Evolutionary conservation across 164 flowering plant genomes (phyloP), one percentile per base, ranked within the genome.

Genomic region (Akebia trifoliata): DNA sequence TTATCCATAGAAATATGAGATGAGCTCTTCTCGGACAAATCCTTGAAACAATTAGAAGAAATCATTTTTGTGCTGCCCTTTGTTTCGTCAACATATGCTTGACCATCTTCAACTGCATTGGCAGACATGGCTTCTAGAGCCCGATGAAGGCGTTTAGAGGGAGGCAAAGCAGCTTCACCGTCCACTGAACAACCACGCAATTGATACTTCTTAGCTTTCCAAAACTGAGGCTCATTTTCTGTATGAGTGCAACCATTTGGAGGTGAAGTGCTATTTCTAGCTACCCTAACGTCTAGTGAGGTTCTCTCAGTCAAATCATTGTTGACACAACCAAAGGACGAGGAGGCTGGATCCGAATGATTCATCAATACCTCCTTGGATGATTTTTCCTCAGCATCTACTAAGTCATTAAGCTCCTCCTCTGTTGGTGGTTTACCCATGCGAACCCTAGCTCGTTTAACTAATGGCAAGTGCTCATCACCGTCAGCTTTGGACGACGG

Each of bases 61-160:
- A 54, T 37, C 2, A 26, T 38, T 39, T 67, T 60, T 20, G 46
- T 29, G 12, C 60, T 15, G 8, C 57, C 46, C 17, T 65, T 66
- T 20, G 21, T 63, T 40, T 73, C n/a, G n/a, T n/a, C 77, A 62
- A 18, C 47, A 61, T 53, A 44, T 32, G 63, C 35, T 66, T 74
- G 69, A 63, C 53, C 71, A 67, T 79, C 84, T 71, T 81, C 96
- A 63, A 81, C 89, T 35, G 74, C 91, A 85, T 83, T 81, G 39
- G 89, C 95, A 52, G 93, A 84, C 97, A 86, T 90, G 2, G 96
- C 96, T 67, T 87, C 95, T 31, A 87, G 57, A 51, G 99, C 97
- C 49, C 94, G 86, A 70, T 90, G 87, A 35, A 93, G 82, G 32
- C 95, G 85, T 68, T 90, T 90, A 20, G 95, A 90, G 20, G 95